Percentiles rank a stretch among this genome's conserved stretches.
phyloP scores from a whole-genome alignment of 2,329 filamentous ascomycete species.

The Alternaria novae-zelandiae region DNA sequence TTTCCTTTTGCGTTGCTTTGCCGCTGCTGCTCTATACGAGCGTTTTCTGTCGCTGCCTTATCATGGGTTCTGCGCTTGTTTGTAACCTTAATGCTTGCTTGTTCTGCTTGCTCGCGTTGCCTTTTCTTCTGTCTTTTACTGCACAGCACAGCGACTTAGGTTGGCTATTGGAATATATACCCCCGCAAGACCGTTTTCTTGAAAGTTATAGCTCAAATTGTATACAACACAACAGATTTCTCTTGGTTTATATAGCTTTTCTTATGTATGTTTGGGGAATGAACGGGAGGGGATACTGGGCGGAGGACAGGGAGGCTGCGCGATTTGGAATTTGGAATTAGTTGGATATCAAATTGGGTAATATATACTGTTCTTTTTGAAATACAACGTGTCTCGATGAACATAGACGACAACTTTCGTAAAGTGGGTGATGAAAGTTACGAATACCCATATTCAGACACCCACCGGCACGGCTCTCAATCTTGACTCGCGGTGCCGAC shows the following conservation, averaged over 20 bases:
- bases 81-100: conserved; percentile 26
- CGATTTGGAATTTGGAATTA: not conserved
- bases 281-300: not conserved
- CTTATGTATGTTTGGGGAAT: not conserved
- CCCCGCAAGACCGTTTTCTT: not conserved
- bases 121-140: not conserved
- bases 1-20: not conserved
- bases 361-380: not conserved
- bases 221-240: not conserved
- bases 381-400: no score
- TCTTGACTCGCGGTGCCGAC: no score
- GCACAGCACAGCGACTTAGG: not conserved
- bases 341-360: not conserved
- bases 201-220: not conserved
- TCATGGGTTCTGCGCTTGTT: not conserved
- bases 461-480: no score
- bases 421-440: no score
- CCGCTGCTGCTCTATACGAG: not conserved
- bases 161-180: conserved; percentile 2
- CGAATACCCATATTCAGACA: no score
- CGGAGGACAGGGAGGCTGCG: not conserved
- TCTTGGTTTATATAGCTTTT: not conserved
- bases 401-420: no score
- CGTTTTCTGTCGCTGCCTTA: not conserved
- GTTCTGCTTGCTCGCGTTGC: not conserved